A percentile compares a stretch with the other conserved stretches of the same genome.
phyloP scores from a whole-genome alignment of 2,329 filamentous ascomycete species.

The Exophiala sp. region DNA sequence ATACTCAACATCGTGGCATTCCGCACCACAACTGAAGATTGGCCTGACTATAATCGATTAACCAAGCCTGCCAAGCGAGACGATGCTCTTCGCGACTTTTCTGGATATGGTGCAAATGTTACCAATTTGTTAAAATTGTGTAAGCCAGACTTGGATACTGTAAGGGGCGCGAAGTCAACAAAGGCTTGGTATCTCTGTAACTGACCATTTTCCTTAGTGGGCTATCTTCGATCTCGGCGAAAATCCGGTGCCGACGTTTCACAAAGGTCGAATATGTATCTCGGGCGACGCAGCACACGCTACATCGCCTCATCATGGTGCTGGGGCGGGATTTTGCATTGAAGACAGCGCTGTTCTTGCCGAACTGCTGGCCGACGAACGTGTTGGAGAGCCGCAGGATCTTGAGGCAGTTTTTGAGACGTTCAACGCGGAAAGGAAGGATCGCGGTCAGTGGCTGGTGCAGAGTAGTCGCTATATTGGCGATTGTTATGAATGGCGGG shows the following conservation, averaged over 20 bases:
- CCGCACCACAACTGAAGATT: neutral
- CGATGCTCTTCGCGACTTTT: constrained; percentile 10
- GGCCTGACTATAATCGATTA: constrained; percentile 32
- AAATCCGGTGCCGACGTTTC: constrained; percentile 37
- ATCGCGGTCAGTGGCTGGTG: constrained; percentile 35
- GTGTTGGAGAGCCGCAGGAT: constrained; percentile 24
- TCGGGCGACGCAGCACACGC: constrained; percentile 43
- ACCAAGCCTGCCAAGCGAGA: constrained; percentile 31
- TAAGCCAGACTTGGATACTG: constrained; percentile 30
- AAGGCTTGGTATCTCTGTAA: constrained; percentile 6
- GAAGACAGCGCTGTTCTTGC: constrained; percentile 34
- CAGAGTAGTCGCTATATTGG: constrained; percentile 34
- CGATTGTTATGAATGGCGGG: constrained; percentile 35
- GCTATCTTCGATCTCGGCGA: constrained; percentile 41
- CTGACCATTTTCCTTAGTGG: constrained; percentile 32
- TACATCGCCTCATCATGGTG: constrained; percentile 42
- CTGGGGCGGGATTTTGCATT: constrained; percentile 35
- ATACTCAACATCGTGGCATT: neutral
- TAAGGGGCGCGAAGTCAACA: constrained; percentile 20
- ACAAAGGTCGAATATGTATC: constrained; percentile 35
- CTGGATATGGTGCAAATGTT: constrained; percentile 20
- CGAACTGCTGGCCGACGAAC: constrained; percentile 28
- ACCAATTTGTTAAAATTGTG: constrained; percentile 30
- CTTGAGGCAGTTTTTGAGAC: constrained; percentile 32
- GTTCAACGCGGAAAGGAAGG: constrained; percentile 30